Percentiles rank a stretch among this genome's conserved stretches.
Conservation (phyloP, 1,139 yeast genomes). For the Yamadazyma taylorii region DNA sequence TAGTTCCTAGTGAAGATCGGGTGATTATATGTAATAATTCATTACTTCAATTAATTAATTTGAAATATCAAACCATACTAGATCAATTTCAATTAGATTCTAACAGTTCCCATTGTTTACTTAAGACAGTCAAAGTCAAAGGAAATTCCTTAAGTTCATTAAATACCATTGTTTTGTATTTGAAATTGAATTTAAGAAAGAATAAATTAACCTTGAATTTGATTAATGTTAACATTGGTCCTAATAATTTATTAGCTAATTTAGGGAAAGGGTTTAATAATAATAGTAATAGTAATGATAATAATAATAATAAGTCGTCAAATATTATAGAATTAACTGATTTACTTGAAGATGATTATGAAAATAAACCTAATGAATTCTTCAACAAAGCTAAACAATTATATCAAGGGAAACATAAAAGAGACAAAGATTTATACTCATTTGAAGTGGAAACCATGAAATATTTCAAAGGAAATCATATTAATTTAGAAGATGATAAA, state of each 20-base stretch:
- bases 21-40: slow-evolving; percentile 40
- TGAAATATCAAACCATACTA: slow-evolving; percentile 44
- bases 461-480: slow-evolving; percentile 13
- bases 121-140: slow-evolving; percentile 39
- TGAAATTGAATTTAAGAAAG: slow-evolving; percentile 42
- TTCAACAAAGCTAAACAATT: slow-evolving; percentile 22
- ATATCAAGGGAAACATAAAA: slow-evolving; percentile 8
- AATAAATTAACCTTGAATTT: slow-evolving; percentile 45
- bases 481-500: slow-evolving; percentile 4
- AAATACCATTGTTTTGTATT: slow-evolving; percentile 43
- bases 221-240: slow-evolving; percentile 62
- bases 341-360: slow-evolving; percentile 9
- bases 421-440: slow-evolving; percentile 11
- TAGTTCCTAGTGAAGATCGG: slow-evolving; percentile 46
- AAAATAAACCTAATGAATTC: slow-evolving; percentile 2
- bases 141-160: slow-evolving; percentile 43
- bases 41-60: slow-evolving; percentile 43
- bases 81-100: slow-evolving; percentile 33
- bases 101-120: slow-evolving; percentile 24
- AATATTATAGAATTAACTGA: slow-evolving; percentile 9
- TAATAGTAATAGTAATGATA: too few species aligned
- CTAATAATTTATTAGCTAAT: slow-evolving; percentile 70
- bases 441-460: slow-evolving; percentile 13
- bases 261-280: slow-evolving; percentile 59
- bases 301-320: too few species aligned